Evolutionary conservation across 2,329 filamentous ascomycete genomes (phyloP), one percentile per base, ranked within the genome.

Genomic region (Diaporthe sp.): DNA sequence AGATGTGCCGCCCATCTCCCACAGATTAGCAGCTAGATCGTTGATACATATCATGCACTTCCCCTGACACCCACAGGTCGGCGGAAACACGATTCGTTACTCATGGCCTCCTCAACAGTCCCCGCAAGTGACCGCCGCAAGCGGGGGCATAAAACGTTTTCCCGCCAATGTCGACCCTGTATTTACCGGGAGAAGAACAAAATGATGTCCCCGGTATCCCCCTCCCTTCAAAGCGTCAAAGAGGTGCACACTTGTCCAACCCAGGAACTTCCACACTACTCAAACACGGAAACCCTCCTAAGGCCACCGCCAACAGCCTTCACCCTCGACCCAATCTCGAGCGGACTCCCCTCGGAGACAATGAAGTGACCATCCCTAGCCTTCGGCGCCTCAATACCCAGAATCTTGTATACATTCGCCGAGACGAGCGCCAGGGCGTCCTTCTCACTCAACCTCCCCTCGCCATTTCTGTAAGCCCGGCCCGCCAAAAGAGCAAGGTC

Each of bases 401-500:
- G 81, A 15, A 93, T 86, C 76, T 87, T 85, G 78, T 89, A 89
- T 4, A 93, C 82, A 76, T 91, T 92, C 17, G 78, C 81, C 33
- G 89, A 88, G 1, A 92, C 87, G 50, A 93, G 82, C 42, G 86
- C 88, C 68, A 93, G 77, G 0, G 92, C 91, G 58, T 87, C 84
- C 77, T 84, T 85, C 81, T 91, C 87, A 9, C 82, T 84, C 38
- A 93, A 80, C 69, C 85, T 83, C 0, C 90, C 91, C 3, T 84
- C 86, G 47, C 89, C 84, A 76, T 93, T 93, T 77, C 84, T 85
- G 74, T 86, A 87, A 30, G 88, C 91, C 50, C 89, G 89, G 1
- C 91, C 92, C 0, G 92, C 92, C 60, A 89, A 82, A 72, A 93
- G 82, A 0, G 86, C 88, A 76, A 93, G 78, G 76, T 93, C 89